phyloP scores from a whole-genome alignment of 2,329 filamentous ascomycete species.

The Onygenales sp. region DNA sequence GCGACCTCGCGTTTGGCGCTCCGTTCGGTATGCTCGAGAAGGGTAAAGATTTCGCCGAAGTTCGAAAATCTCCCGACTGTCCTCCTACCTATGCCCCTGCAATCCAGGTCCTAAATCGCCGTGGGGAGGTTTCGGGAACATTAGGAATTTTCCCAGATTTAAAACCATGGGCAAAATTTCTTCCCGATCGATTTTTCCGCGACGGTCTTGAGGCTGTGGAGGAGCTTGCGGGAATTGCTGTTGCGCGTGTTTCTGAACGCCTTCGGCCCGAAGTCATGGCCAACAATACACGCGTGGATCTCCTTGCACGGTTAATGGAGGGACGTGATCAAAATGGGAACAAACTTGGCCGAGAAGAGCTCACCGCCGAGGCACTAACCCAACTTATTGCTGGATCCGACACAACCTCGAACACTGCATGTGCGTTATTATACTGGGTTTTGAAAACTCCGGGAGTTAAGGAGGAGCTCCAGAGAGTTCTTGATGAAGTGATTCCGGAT shows the following conservation, averaged over 20 bases:
- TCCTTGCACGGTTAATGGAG: slow-evolving; percentile 76
- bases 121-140: slow-evolving; percentile 75
- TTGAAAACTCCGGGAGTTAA: slow-evolving; percentile 61
- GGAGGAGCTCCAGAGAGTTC: slow-evolving; percentile 61
- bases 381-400: slow-evolving; percentile 71
- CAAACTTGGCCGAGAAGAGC: slow-evolving; percentile 64
- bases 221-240: slow-evolving; percentile 77
- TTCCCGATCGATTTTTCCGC: slow-evolving; percentile 75
- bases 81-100: slow-evolving; percentile 63
- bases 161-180: slow-evolving; percentile 69
- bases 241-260: slow-evolving; percentile 67
- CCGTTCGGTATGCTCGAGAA: slow-evolving; percentile 76
- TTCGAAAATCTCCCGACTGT: slow-evolving; percentile 51
- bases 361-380: slow-evolving; percentile 81
- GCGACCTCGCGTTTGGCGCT: slow-evolving; percentile 59
- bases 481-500: slow-evolving; percentile 60
- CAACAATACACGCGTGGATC: slow-evolving; percentile 60
- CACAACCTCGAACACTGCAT: slow-evolving; percentile 62
- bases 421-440: slow-evolving; percentile 72
- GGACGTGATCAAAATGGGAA: slow-evolving; percentile 72
- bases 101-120: slow-evolving; percentile 78
- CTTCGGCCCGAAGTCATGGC: slow-evolving; percentile 56
- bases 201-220: slow-evolving; percentile 65
- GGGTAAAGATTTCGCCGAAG: slow-evolving; percentile 67
- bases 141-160: slow-evolving; percentile 65